Conservation (phyloP, 2,329 filamentous ascomycete genomes). For the Phialocephala sp. region DNA sequence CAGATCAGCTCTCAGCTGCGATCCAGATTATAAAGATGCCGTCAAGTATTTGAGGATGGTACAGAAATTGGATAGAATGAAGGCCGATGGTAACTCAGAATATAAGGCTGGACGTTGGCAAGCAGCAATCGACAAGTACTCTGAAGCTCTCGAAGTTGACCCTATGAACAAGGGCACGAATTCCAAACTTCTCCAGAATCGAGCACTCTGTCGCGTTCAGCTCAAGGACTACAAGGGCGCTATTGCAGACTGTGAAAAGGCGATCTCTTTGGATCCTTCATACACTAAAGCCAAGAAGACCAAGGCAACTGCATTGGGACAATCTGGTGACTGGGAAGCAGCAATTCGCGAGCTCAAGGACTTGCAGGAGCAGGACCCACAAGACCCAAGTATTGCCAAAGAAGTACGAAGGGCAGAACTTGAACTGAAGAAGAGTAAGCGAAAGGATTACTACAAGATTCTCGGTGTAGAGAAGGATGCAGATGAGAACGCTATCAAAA, state of each 20-base stretch:
- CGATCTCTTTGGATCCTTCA: constrained; percentile 78
- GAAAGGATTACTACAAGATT: constrained; percentile 99
- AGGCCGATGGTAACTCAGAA: constrained; percentile 88
- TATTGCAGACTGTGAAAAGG: constrained; percentile 84
- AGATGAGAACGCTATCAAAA: constrained; percentile 86
- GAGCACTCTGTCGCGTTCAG: constrained; percentile 82
- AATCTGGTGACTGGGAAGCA: constrained; percentile 89
- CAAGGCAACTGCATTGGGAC: constrained; percentile 86
- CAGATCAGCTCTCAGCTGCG: constrained; percentile 84
- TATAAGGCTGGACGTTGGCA: constrained; percentile 87
- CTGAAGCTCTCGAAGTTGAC: constrained; percentile 82
- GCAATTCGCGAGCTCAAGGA: constrained; percentile 88
- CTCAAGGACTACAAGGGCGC: constrained; percentile 84
- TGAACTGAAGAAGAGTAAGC: constrained; percentile 95
- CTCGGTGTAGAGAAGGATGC: constrained; percentile 87
- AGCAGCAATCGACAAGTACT: constrained; percentile 84
- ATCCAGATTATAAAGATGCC: constrained; percentile 89
- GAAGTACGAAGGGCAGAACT: constrained; percentile 91
- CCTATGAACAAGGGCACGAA: constrained; percentile 90
- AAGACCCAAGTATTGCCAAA: constrained; percentile 78
- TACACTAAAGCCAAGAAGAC: constrained; percentile 94
- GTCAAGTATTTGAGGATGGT: constrained; percentile 89
- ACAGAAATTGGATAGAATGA: constrained; percentile 90
- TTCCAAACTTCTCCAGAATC: constrained; percentile 92
- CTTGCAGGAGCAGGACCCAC: constrained; percentile 81